Evolutionary conservation across 139 green algal species (phyloP).

Genomic region (Trebouxia sp.): DNA sequence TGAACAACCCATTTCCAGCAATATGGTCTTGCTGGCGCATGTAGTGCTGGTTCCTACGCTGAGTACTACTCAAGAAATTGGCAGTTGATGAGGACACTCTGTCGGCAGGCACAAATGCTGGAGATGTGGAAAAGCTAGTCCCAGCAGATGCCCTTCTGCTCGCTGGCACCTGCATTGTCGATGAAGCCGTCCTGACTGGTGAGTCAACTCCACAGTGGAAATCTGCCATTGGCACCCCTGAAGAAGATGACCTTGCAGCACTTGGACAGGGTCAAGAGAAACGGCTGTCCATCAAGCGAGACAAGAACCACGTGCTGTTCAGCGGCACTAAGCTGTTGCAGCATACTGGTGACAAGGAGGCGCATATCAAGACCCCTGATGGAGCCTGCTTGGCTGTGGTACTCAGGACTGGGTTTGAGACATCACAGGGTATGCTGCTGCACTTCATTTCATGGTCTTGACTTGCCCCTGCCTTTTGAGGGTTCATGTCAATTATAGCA

Average conservation of each 20-base stretch:
- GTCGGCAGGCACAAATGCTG: constrained; percentile 24
- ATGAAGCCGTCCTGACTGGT: constrained; percentile 95
- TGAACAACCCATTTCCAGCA: no score
- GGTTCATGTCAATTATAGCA: neutral
- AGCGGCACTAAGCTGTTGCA: constrained; percentile 93
- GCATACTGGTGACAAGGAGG: constrained; percentile 66
- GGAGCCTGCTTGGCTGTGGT: constrained; percentile 90
- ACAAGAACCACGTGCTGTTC: constrained; percentile 93
- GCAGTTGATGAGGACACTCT: no score
- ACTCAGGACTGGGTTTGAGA: constrained; percentile 97
- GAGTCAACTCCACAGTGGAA: constrained; percentile 93
- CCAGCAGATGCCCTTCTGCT: constrained; percentile 92
- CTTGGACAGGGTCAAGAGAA: constrained; percentile 11
- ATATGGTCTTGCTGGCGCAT: no score
- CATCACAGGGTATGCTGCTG: constrained; percentile 70
- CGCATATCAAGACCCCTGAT: constrained; percentile 79
- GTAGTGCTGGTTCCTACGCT: no score
- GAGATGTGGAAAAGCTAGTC: constrained; percentile 67
- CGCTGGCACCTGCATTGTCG: constrained; percentile 88
- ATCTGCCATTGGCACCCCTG: constrained; percentile 27
- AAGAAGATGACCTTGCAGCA: constrained; percentile 1
- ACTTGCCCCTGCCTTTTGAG: neutral
- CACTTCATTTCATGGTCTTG: no score
- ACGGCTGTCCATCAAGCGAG: constrained; percentile 68
- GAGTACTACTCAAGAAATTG: no score